phyloP scores from a whole-genome alignment of 345 rosid species.

The Brassica juncea region DNA sequence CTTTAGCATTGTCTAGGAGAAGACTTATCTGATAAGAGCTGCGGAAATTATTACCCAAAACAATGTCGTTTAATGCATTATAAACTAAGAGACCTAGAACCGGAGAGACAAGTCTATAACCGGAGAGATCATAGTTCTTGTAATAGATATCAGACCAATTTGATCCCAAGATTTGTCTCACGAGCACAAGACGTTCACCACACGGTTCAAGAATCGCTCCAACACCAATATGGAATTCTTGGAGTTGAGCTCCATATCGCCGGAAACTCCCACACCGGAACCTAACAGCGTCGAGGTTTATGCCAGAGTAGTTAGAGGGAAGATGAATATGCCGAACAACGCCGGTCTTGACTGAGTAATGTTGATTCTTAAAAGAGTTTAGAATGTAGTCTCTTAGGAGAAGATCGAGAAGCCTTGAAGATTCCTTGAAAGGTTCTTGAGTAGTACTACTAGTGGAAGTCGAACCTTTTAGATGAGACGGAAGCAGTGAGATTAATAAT shows the following conservation, averaged over 20 bases:
- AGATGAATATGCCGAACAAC: slow-evolving; percentile 48
- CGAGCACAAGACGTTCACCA: slow-evolving; percentile 73
- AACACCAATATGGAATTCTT: slow-evolving; percentile 65
- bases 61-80: slow-evolving; percentile 46
- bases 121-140: slow-evolving; percentile 68
- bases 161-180: slow-evolving; percentile 65
- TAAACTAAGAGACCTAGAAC: slow-evolving; percentile 82
- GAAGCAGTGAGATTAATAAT: slow-evolving; percentile 17
- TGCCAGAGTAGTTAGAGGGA: slow-evolving; percentile 78
- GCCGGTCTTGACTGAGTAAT: slow-evolving; percentile 55
- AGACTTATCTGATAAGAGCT: slow-evolving; percentile 65
- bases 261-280: slow-evolving; percentile 86
- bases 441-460: slow-evolving; percentile 25
- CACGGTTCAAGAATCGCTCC: slow-evolving; percentile 77
- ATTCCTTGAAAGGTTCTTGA: slow-evolving; percentile 52
- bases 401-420: slow-evolving; percentile 67
- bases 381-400: slow-evolving; percentile 77
- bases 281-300: slow-evolving; percentile 53
- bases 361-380: slow-evolving; percentile 51
- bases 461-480: slow-evolving; percentile 17
- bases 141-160: slow-evolving; percentile 78
- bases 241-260: slow-evolving; percentile 73
- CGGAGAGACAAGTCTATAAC: slow-evolving; percentile 76
- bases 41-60: slow-evolving; percentile 30
- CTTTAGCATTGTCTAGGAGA: slow-evolving; percentile 38